These are phyloP conservation scores for Haematococcus lacustris DNA, from an alignment of 139 green algal species.

Conservation along the genomic window DNA sequence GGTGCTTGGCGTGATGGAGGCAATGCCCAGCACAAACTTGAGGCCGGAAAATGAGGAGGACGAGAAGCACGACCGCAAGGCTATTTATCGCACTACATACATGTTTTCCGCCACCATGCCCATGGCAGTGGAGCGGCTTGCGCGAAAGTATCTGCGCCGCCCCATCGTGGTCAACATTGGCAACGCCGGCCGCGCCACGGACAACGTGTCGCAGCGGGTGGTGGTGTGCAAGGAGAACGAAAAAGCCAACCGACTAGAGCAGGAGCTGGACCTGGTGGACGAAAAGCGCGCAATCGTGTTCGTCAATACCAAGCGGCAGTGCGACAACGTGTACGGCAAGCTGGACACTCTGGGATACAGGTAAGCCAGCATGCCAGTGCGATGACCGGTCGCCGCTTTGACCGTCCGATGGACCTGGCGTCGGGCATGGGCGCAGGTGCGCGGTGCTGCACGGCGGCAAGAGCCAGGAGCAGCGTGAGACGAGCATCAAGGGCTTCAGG, in stretches of 20 bases:
- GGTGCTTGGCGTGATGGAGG: slow-evolving; percentile 83
- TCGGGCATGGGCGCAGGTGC: slow-evolving; percentile 63
- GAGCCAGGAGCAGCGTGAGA: slow-evolving; percentile 86
- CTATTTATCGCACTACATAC: slow-evolving; percentile 93
- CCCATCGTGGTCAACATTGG: slow-evolving; percentile 89
- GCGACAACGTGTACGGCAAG: slow-evolving; percentile 72
- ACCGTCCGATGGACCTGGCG: no score
- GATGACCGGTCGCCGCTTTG: no score
- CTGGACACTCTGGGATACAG: slow-evolving; percentile 45
- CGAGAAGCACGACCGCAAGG: slow-evolving; percentile 43
- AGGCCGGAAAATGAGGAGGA: slow-evolving; percentile 87
- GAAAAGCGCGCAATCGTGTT: slow-evolving; percentile 90
- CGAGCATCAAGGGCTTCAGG: slow-evolving; percentile 78
- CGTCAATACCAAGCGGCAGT: slow-evolving; percentile 88
- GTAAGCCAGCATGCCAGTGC: no score
- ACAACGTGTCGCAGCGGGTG: slow-evolving; percentile 88
- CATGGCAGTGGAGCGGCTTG: slow-evolving; percentile 71
- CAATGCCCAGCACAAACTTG: slow-evolving; percentile 85
- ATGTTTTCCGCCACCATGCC: slow-evolving; percentile 99
- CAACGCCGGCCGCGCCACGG: slow-evolving; percentile 70
- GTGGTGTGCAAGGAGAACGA: slow-evolving; percentile 75
- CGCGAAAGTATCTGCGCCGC: slow-evolving; percentile 71
- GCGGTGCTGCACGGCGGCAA: slow-evolving; percentile 90
- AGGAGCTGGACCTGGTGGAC: slow-evolving; percentile 46
- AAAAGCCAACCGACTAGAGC: slow-evolving; percentile 57